Base-by-base conservation (phyloP, 352 stramenopile species). In the Phytopythium delawarense region DNA sequence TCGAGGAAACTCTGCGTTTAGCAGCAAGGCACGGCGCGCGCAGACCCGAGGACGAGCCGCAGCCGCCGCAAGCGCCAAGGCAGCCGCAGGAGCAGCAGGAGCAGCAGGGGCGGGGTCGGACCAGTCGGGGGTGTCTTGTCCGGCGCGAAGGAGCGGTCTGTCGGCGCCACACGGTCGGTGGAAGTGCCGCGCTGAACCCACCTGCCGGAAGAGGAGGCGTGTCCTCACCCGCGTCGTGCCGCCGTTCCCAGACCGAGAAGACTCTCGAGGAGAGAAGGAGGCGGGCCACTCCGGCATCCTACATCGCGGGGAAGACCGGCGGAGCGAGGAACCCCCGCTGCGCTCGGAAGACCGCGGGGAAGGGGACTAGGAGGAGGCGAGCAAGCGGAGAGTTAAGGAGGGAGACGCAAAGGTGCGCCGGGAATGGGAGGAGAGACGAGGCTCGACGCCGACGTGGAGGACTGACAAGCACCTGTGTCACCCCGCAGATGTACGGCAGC, bases 401-500 rank as follows among this genome's bases (percentile, higher is more conserved):
- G 7, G 42, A 18, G 20, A 48, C 25, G 11, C 45, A 51, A 49
- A 51, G 45, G 45, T 51, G 45, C 1, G 45, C 45, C 4, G 13
- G 42, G 7, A 20, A 49, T 9, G 42, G 8, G n/a, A 39, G 2
- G 34, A 39, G 34, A 1, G 2, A 39, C 0, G 34, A 8, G 11
- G 5, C 34, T 28, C 25, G 25, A 12, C 34, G 11, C 34, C 35
- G 35, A 16, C 1, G 20, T 49, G 42, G 20, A 25, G 42, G 42
- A 49, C 42, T 49, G 8, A 49, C 42, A 11, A 2, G 5, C 40
- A 11, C 40, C 7, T 25, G 28, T 32, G 28, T 23, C 5, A 4
- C 15, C 55, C 13, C 4, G 35, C 66, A 71, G 64, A 83, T 81
- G 74, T 84, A 76, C 25, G 53, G 28, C 51, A 61, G 62, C 42